phyloP scores from a whole-genome alignment of 352 stramenopile species.

The Stramenopiles sp. region DNA sequence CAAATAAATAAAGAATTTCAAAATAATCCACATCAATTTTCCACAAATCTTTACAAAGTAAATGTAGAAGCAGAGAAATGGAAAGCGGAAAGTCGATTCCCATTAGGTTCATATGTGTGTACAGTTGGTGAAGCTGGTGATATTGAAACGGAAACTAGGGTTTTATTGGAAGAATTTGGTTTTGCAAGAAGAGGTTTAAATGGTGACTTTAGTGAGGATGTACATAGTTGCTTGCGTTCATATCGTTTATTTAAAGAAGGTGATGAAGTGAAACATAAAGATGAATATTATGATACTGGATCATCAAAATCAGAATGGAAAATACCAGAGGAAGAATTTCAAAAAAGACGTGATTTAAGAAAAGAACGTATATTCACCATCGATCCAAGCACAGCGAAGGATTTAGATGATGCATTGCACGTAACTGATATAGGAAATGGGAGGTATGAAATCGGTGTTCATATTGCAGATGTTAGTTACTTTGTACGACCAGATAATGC shows the following conservation, averaged over 20 bases:
- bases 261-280: constrained; percentile 47
- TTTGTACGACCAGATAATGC: constrained; percentile 65
- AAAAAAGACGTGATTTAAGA: constrained; percentile 64
- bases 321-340: constrained; percentile 50
- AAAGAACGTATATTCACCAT: constrained; percentile 83
- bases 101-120: constrained; percentile 23
- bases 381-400: constrained; percentile 79
- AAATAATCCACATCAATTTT: neutral
- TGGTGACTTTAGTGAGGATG: constrained; percentile 33
- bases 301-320: constrained; percentile 28
- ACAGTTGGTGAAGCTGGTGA: constrained; percentile 27
- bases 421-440: constrained; percentile 42
- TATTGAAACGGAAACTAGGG: constrained; percentile 65
- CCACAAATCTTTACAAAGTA: neutral
- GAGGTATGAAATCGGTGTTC: constrained; percentile 71
- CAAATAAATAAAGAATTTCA: neutral
- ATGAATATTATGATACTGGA: constrained; percentile 21
- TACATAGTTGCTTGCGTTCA: constrained; percentile 11
- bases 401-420: constrained; percentile 88
- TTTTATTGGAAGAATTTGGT: constrained; percentile 60
- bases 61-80: constrained; percentile 19
- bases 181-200: constrained; percentile 31
- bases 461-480: constrained; percentile 94
- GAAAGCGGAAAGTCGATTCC: constrained; percentile 30
- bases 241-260: constrained; percentile 24